Conservation (phyloP, 1,139 yeast genomes). For the Magnusiomyces ingens region DNA sequence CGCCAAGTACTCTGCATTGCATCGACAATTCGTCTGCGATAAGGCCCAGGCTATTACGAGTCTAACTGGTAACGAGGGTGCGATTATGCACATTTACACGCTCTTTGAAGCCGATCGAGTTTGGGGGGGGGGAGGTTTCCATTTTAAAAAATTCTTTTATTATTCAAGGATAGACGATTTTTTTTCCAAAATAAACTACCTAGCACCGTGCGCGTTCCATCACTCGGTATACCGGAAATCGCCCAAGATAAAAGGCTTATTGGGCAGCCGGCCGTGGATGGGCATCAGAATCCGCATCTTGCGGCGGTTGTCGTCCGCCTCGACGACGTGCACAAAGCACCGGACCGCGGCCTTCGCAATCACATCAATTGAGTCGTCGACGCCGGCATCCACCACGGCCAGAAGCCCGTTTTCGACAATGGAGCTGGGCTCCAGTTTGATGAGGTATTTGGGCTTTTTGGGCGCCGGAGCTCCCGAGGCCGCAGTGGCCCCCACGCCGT, state of each 20-base stretch:
- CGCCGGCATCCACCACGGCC: constrained; percentile 60
- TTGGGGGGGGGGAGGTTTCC: too few species aligned
- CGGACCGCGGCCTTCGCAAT: constrained; percentile 54
- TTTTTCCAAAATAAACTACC: not conserved
- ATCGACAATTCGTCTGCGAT: too few species aligned
- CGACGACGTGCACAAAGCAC: constrained; percentile 56
- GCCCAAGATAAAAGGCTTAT: constrained; percentile 59
- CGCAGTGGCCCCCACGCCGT: constrained; percentile 10
- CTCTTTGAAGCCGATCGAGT: too few species aligned
- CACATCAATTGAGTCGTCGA: constrained; percentile 43
- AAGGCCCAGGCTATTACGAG: too few species aligned
- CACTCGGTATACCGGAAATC: constrained; percentile 65
- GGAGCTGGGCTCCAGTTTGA: constrained; percentile 44
- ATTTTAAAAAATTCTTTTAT: constrained; percentile 3
- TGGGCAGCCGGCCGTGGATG: constrained; percentile 78
- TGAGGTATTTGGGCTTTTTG: constrained; percentile 21
- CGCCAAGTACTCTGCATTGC: too few species aligned
- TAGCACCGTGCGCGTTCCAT: too few species aligned
- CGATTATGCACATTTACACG: too few species aligned
- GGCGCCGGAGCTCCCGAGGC: constrained; percentile 4
- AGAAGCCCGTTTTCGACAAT: constrained; percentile 66
- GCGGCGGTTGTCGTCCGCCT: constrained; percentile 62
- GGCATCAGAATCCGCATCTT: constrained; percentile 73
- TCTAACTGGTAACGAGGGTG: too few species aligned
- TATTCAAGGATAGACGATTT: not conserved